A percentile compares a stretch with the other conserved stretches of the same genome.
Evolutionary conservation across 2,329 filamentous ascomycete genomes (phyloP).

Genomic region (Diaporthe helianthi): DNA sequence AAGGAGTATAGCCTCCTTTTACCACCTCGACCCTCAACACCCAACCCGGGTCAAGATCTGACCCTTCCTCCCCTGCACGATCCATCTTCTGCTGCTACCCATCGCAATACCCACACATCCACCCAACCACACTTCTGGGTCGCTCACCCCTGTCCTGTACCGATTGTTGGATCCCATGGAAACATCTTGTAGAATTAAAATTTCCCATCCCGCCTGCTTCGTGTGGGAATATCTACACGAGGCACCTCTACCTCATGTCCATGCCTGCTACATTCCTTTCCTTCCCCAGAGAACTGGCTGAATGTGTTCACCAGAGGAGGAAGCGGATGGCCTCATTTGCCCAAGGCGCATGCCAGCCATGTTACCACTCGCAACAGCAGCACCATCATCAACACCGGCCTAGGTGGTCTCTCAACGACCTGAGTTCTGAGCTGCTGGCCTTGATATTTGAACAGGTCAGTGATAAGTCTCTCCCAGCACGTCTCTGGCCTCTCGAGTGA

Average conservation of each 20-base stretch:
- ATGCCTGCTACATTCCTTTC: constrained; percentile 23
- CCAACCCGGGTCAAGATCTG: constrained; percentile 18
- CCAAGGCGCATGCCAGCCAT: constrained; percentile 35
- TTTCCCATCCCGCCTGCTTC: constrained; percentile 15
- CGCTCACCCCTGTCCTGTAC: constrained; percentile 20
- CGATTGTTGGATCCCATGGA: constrained; percentile 14
- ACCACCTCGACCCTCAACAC: neutral
- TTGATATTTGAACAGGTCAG: constrained; percentile 52
- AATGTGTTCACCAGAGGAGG: constrained; percentile 18
- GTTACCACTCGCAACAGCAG: constrained; percentile 29
- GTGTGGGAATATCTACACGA: constrained; percentile 24
- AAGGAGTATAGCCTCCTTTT: constrained; percentile 26
- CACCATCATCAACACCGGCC: constrained; percentile 24
- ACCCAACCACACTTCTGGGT: constrained; percentile 13
- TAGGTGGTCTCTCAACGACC: constrained; percentile 43
- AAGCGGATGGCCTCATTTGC: constrained; percentile 39
- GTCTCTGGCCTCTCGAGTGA: neutral
- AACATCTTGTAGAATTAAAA: constrained; percentile 22
- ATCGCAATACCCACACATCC: constrained; percentile 1
- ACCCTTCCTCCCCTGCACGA: neutral
- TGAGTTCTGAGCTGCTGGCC: constrained; percentile 53
- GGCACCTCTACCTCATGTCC: neutral
- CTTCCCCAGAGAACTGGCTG: constrained; percentile 18
- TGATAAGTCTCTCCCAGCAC: neutral
- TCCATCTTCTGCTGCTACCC: constrained; percentile 5